These are phyloP conservation scores for Ophiostoma ips DNA, from an alignment of 2,329 filamentous ascomycete genomes.

Conservation along the genomic window DNA sequence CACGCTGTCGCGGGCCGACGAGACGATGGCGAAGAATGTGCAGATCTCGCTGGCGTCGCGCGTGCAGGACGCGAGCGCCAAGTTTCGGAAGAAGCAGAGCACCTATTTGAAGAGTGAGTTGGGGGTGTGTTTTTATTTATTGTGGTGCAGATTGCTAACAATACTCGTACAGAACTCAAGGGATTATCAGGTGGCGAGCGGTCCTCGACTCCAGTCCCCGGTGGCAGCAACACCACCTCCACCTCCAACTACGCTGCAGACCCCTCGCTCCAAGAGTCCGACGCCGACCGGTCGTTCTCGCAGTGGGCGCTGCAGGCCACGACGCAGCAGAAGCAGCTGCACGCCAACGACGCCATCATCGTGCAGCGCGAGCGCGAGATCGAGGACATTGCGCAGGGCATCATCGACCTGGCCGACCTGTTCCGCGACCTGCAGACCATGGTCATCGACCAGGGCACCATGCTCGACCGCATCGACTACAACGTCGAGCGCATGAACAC, in stretches of 20 bases:
- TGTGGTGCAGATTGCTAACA: slow-evolving; percentile 14
- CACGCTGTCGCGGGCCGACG: slow-evolving; percentile 66
- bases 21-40: slow-evolving; percentile 92
- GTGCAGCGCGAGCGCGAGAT: slow-evolving; percentile 91
- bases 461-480: slow-evolving; percentile 92
- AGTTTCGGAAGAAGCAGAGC: slow-evolving; percentile 94
- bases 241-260: slow-evolving; percentile 40
- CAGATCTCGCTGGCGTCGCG: slow-evolving; percentile 79
- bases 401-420: slow-evolving; percentile 91
- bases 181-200: slow-evolving; percentile 49
- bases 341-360: slow-evolving; percentile 71
- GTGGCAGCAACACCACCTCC: slow-evolving; percentile 17
- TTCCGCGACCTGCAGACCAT: slow-evolving; percentile 94
- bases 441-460: slow-evolving; percentile 84
- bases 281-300: slow-evolving; percentile 83
- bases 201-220: slow-evolving; percentile 32
- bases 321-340: slow-evolving; percentile 43
- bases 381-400: slow-evolving; percentile 93
- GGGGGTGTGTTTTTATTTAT: too few species aligned
- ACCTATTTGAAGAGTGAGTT: slow-evolving; percentile 85
- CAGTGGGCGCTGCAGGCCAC: slow-evolving; percentile 78
- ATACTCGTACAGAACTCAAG: slow-evolving; percentile 58
- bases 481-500: slow-evolving; percentile 93
- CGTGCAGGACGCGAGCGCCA: slow-evolving; percentile 82
- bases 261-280: slow-evolving; percentile 81